Evolutionary conservation across 2,329 filamentous ascomycete genomes (phyloP).

Genomic region (Aulographum hederae): DNA sequence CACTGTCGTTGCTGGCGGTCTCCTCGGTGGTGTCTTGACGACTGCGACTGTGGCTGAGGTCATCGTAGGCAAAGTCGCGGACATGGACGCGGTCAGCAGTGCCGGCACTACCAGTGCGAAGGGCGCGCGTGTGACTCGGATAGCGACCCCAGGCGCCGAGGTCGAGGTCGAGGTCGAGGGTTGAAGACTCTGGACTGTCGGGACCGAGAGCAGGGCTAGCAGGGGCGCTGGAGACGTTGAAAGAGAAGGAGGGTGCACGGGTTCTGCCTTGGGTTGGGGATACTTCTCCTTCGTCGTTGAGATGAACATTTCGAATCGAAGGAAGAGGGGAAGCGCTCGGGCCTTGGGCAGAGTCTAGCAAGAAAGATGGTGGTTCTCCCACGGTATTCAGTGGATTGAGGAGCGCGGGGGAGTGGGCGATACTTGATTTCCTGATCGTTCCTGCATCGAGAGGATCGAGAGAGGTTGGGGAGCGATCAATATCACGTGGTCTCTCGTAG

Average conservation of each 20-base stretch:
- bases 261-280: background rate
- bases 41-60: no score
- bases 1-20: background rate
- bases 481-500: background rate
- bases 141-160: constrained; percentile 26
- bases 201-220: no score
- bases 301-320: background rate
- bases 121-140: constrained; percentile 24
- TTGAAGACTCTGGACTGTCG: no score
- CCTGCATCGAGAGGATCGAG: background rate
- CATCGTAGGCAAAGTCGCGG: constrained; percentile 23
- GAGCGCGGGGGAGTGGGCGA: no score
- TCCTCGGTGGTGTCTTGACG: no score
- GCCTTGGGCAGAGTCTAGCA: background rate
- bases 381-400: no score
- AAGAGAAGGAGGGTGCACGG: background rate
- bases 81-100: constrained; percentile 18
- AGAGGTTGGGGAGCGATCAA: background rate
- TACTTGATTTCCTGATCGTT: no score
- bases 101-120: constrained; percentile 21
- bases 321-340: background rate
- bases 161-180: constrained; percentile 2
- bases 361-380: no score
- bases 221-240: background rate
- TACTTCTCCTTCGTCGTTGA: background rate